Evolutionary conservation across 2,329 filamentous ascomycete genomes (phyloP), one percentile per base, ranked within the genome.

Genomic region (Trichoderma atroviride): DNA sequence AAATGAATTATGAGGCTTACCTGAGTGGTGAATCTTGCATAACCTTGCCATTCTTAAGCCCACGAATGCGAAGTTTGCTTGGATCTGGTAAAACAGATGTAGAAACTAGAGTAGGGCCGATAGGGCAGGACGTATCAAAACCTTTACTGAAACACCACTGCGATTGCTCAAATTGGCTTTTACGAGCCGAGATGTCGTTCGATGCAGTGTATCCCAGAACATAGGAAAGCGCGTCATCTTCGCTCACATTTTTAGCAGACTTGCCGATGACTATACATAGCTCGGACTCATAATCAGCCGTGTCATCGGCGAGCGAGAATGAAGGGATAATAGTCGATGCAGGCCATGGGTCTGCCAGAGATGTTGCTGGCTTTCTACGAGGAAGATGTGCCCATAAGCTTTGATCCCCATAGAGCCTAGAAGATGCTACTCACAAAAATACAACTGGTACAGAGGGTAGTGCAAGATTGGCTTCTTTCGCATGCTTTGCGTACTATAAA

Each of bases 111-210:
- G 27, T 50, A n/a, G 59, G 59, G 16, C 59, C 59, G 16, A 61
- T 50, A 31, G 59, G 59, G 11, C 40, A 47, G 5, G 40, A 40
- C 5, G 40, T 61, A 50, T 61, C 59, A 33, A 61, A 61, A 24
- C 59, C 59, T 22, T 61, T 61, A 27, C 59, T 61, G 29, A 61
- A 61, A 22, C 59, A 61, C 59, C 59, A 61, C 27, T 61, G 59
- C 29, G 29, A 57, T 19, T 57, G 55, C 16, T 57, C 55, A 52
- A 63, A 53, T 53, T 53, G 60, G 29, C 40, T 63, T 53, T 63
- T 63, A 7, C 60, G 60, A 14, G 60, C 60, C 19, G 60, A 63
- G n/a, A 63, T 53, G 16, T 63, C 60, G 19, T 63, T 63, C 13
- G 43, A 22, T 27, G 50, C 60, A 14, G 47, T 63, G 22, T 63